A percentile compares a stretch with the other conserved stretches of the same genome.
Evolutionary conservation across 2,329 filamentous ascomycete species (phyloP).

Genomic region (Diaporthe vaccinii): DNA sequence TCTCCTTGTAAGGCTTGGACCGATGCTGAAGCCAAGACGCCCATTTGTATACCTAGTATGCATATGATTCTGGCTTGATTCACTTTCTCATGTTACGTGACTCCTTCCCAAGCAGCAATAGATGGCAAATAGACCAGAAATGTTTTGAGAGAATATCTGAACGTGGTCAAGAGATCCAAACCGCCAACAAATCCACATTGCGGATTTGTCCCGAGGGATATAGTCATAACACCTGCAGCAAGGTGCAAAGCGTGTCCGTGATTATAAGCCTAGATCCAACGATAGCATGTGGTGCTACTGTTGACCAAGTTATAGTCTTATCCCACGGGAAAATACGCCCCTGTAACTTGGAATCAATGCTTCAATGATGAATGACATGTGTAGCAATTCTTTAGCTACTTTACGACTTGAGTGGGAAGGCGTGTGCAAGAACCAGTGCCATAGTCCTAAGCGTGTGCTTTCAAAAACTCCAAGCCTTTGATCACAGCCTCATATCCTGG

Average conservation of each 20-base stretch:
- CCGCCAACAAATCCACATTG: background rate
- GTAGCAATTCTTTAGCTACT: background rate
- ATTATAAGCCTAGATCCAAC: no score
- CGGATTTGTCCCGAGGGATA: background rate
- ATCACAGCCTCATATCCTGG: slow-evolving; percentile 1
- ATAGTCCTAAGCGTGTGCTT: background rate
- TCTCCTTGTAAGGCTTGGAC: background rate
- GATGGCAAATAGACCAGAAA: background rate
- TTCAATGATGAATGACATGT: background rate
- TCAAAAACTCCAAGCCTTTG: background rate
- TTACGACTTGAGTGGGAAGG: background rate
- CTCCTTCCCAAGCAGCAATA: background rate
- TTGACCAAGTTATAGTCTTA: background rate
- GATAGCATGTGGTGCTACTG: background rate
- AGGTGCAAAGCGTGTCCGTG: background rate
- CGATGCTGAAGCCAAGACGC: background rate
- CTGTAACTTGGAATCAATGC: background rate
- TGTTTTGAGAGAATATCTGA: background rate
- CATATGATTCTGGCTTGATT: no score
- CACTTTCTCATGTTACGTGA: background rate
- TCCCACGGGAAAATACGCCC: background rate
- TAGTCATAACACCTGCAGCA: background rate
- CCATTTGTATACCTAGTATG: background rate
- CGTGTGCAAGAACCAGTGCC: background rate
- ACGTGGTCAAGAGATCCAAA: background rate